Conservation (phyloP, 768 basidiomycete genomes). For the Amanita phalloides region DNA sequence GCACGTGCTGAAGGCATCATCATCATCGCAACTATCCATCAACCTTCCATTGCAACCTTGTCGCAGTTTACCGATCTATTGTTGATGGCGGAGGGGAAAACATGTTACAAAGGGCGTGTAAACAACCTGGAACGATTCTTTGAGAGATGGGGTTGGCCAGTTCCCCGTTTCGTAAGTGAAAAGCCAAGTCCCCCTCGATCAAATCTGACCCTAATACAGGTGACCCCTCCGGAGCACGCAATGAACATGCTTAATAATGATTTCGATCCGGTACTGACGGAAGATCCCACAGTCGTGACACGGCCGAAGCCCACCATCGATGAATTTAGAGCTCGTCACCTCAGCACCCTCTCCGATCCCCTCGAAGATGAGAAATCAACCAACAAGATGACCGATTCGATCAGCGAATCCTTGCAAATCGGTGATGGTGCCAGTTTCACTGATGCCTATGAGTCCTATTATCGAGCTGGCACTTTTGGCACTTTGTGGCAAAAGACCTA, state of each 20-base stretch:
- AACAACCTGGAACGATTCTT: constrained; percentile 29
- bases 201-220: constrained; percentile 13
- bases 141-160: constrained; percentile 27
- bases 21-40: constrained; percentile 58
- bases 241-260: constrained; percentile 47
- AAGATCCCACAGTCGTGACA: not conserved
- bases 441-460: not conserved
- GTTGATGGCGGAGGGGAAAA: constrained; percentile 43
- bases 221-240: constrained; percentile 49
- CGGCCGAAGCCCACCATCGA: constrained; percentile 7
- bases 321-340: constrained; percentile 25
- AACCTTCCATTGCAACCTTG: constrained; percentile 52
- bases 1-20: constrained; percentile 39
- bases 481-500: constrained; percentile 30
- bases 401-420: not conserved
- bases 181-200: constrained; percentile 8
- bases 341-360: constrained; percentile 12
- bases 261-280: constrained; percentile 18
- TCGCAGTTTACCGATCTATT: constrained; percentile 49
- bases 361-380: not conserved
- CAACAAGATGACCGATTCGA: not conserved
- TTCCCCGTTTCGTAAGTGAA: constrained; percentile 22
- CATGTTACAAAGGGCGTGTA: constrained; percentile 31
- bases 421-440: not conserved
- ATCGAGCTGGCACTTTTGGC: constrained; percentile 16